Evolutionary conservation across 805 yeast genomes (phyloP).

Genomic region (Candida qinlingensis): DNA sequence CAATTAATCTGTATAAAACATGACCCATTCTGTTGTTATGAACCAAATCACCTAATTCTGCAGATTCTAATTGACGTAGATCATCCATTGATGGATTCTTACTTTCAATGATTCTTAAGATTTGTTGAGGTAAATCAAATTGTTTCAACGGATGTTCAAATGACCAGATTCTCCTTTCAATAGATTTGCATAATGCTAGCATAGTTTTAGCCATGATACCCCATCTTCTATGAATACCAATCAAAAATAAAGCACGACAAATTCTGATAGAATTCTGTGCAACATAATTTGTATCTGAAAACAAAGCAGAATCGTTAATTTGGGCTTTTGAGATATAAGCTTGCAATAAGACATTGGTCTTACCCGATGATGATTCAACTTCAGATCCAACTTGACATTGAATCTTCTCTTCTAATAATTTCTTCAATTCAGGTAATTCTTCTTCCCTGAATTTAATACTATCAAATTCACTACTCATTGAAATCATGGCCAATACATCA

Average conservation of each 20-base stretch:
- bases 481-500: conserved; percentile 79
- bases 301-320: conserved; percentile 73
- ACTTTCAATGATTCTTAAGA: conserved; percentile 54
- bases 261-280: conserved; percentile 95
- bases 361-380: conserved; percentile 71
- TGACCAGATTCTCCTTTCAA: conserved; percentile 83
- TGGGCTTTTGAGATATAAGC: conserved; percentile 75
- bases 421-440: conserved; percentile 68
- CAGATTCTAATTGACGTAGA: conserved; percentile 64
- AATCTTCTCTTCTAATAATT: conserved; percentile 50
- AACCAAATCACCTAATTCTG: conserved; percentile 84
- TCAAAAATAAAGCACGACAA: conserved; percentile 81
- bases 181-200: conserved; percentile 78
- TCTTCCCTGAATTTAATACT: conserved; percentile 85
- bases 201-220: conserved; percentile 71
- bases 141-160: conserved; percentile 87
- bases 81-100: conserved; percentile 67
- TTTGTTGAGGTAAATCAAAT: conserved; percentile 69
- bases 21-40: conserved; percentile 76
- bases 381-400: conserved; percentile 84
- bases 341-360: conserved; percentile 82
- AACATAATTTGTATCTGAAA: conserved; percentile 85
- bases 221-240: conserved; percentile 90
- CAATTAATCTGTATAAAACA: conserved; percentile 51
- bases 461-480: conserved; percentile 93